Conservation (phyloP, 345 rosid genomes). For the Gossypium ekmanianum region DNA sequence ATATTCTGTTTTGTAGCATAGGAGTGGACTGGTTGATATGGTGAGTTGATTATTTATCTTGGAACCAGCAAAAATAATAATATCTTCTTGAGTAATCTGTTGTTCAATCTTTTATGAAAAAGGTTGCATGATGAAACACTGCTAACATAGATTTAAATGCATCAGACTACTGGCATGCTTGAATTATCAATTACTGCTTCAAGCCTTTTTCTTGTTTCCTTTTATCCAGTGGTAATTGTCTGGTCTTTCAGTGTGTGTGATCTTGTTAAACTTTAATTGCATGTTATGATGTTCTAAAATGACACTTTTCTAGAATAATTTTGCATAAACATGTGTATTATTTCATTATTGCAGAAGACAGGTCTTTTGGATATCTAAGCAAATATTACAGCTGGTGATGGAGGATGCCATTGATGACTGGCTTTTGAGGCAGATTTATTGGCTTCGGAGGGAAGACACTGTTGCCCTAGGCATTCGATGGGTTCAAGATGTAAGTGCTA, state of each 20-base stretch:
- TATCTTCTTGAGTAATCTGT: neutral
- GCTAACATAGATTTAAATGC: neutral
- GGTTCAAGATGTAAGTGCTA: conserved; percentile 84
- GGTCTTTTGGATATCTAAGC: conserved; percentile 98
- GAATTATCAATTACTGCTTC: neutral
- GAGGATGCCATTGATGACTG: conserved; percentile 99
- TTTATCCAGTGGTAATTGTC: neutral
- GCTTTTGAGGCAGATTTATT: conserved; percentile 78
- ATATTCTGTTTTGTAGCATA: neutral
- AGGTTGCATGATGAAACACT: neutral
- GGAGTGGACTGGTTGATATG: neutral
- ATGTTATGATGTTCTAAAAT: conserved; percentile 1
- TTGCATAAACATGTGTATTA: conserved; percentile 17
- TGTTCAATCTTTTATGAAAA: neutral
- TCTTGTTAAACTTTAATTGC: neutral
- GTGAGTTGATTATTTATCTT: neutral
- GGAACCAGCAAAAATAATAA: neutral
- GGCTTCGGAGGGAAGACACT: conserved; percentile 81
- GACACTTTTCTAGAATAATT: neutral
- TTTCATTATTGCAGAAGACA: conserved; percentile 62
- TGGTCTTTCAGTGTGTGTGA: neutral
- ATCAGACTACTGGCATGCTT: neutral
- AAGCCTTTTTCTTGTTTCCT: neutral
- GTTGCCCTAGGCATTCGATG: conserved; percentile 74
- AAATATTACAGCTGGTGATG: conserved; percentile 90